Percentiles rank a stretch among this genome's conserved stretches.
Evolutionary conservation across 352 stramenopile genomes (phyloP).

Genomic region (Phytopythium mirpurense): DNA sequence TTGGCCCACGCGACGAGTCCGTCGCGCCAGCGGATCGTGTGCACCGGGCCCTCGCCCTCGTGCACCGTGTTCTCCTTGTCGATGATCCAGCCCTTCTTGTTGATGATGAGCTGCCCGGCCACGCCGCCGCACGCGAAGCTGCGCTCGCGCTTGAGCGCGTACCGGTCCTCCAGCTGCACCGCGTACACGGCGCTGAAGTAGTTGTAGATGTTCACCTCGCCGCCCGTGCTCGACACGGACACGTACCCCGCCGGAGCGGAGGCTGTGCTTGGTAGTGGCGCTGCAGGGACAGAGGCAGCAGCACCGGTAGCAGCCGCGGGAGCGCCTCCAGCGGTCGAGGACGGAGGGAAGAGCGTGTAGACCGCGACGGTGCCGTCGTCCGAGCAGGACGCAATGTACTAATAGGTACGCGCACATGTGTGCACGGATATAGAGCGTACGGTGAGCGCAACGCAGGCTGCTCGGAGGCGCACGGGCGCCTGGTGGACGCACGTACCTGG

Average conservation of each 20-base stretch:
- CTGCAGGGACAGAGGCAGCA: no score
- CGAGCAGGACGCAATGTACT: constrained; percentile 84
- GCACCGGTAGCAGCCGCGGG: constrained; percentile 11
- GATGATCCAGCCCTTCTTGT: constrained; percentile 86
- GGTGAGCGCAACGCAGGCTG: no score
- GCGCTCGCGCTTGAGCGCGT: constrained; percentile 75
- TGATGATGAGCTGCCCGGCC: constrained; percentile 74
- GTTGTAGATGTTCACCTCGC: constrained; percentile 88
- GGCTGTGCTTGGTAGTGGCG: constrained; percentile 7
- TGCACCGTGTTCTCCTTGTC: constrained; percentile 84
- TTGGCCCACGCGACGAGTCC: constrained; percentile 80
- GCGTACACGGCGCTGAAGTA: constrained; percentile 83
- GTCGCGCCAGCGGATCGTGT: constrained; percentile 76
- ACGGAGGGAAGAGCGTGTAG: constrained; percentile 61
- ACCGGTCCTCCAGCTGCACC: constrained; percentile 72
- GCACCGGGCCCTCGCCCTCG: constrained; percentile 76
- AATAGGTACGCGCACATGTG: no score
- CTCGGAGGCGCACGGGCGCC: no score
- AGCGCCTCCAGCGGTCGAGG: neutral
- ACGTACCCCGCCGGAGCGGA: constrained; percentile 19
- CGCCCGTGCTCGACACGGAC: constrained; percentile 57
- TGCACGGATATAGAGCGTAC: no score
- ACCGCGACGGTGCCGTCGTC: constrained; percentile 81
- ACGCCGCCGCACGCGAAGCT: constrained; percentile 81
- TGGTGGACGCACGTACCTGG: constrained; percentile 22